Evolutionary conservation across 2,329 filamentous ascomycete genomes (phyloP), one percentile per base, ranked within the genome.

Genomic region (Sporothrix dimorphospora): DNA sequence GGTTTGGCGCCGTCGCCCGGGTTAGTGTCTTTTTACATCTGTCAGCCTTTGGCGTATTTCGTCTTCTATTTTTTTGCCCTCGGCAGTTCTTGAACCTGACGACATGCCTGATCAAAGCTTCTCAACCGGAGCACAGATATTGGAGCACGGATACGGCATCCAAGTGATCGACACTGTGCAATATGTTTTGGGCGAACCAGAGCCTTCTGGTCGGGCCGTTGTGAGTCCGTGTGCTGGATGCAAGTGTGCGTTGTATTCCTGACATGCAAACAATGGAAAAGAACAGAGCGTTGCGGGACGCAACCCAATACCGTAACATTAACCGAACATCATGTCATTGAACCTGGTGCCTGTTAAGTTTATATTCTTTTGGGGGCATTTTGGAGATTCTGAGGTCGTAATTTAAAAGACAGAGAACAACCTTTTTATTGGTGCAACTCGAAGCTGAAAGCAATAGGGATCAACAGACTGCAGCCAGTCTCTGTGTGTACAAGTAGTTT

Each of bases 281-380:
- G 55, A 40, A 61, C 30, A 61, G 34, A 61, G 55, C 55, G 55
- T 5, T n/a, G 55, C 55, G 55, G 53, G 30, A 45, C 59, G 59
- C 59, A 65, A 65, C 59, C 59, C 59, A 45, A 65, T 45, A 45
- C n/a, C 59, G 59, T 24, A 19, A 9, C 38, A 65, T 45, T 27
- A 40, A 45, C 2, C 59, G 59, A 65, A 16, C n/a, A 65, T 65
- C 38, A 27, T 63, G 38, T 24, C 38, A 42, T 42, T 45, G 21
- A 45, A 65, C 59, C 59, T 27, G 38, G 38, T 45, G 12, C n/a
- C 21, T 6, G 59, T n/a, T n/a, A n/a, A 16, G 9, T 24, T 40
- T n/a, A n/a, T n/a, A n/a, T 24, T 38, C 40, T 45, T 45, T 65
- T 21, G n/a, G 19, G 19, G 16, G 19, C n/a, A 42, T 45, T 45